phyloP scores from a whole-genome alignment of 768 basidiomycete genomes.

The Podaxis pistillaris region DNA sequence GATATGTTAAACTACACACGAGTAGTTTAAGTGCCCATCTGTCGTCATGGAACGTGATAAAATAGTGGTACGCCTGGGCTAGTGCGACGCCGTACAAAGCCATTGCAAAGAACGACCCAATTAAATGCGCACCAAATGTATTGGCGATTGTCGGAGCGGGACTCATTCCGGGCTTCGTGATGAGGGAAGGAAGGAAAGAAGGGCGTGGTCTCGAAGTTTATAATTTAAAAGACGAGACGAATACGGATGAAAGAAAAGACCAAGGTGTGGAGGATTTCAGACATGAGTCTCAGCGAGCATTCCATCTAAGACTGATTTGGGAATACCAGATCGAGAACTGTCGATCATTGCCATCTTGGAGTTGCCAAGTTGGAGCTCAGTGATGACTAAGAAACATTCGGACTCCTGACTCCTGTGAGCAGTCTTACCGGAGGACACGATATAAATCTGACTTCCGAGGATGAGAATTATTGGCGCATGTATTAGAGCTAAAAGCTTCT shows the following conservation, averaged over 20 bases:
- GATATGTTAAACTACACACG: conserved; percentile 16
- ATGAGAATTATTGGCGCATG: no score
- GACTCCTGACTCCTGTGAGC: no score
- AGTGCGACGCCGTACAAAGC: conserved; percentile 28
- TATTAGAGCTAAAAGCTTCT: no score
- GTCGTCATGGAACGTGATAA: conserved; percentile 22
- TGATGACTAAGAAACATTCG: no score
- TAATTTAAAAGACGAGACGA: neutral
- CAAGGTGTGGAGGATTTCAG: neutral
- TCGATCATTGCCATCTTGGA: no score
- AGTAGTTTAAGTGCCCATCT: conserved; percentile 17
- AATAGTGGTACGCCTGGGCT: conserved; percentile 23
- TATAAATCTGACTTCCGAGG: no score
- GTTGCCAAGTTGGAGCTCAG: no score
- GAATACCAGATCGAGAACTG: no score
- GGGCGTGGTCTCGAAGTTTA: neutral
- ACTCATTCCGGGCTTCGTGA: neutral
- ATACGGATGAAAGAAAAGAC: neutral
- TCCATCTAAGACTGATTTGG: neutral
- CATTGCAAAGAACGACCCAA: conserved; percentile 22
- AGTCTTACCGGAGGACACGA: no score
- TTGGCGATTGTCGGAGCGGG: conserved; percentile 8
- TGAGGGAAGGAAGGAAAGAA: neutral
- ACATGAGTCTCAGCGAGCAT: neutral
- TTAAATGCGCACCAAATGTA: conserved; percentile 21